These are phyloP conservation scores for Leccinum subrobustum DNA, from an alignment of 1,284 basidiomycete species.

Conservation along the genomic window DNA sequence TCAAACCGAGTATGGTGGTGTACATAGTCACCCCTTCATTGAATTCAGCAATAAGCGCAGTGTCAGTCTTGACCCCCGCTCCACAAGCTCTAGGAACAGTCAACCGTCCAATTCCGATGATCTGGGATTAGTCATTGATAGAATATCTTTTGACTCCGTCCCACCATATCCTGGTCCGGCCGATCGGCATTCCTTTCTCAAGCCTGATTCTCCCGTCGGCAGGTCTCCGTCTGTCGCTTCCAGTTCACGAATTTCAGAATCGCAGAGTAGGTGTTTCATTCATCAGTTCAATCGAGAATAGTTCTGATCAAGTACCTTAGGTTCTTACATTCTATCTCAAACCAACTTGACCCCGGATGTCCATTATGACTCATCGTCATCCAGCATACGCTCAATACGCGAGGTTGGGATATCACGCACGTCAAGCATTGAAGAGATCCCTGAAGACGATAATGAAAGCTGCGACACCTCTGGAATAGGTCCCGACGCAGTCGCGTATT, in stretches of 20 bases:
- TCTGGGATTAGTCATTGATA: neutral
- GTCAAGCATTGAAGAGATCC: constrained; percentile 39
- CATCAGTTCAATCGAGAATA: neutral
- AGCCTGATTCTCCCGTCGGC: neutral
- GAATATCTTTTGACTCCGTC: constrained; percentile 7
- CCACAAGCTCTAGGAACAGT: neutral
- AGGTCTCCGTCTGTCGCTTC: constrained; percentile 15
- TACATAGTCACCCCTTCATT: neutral
- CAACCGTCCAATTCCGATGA: constrained; percentile 6
- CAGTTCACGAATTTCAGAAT: constrained; percentile 12
- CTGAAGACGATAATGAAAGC: constrained; percentile 27
- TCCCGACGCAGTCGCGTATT: constrained; percentile 10
- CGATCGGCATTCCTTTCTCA: neutral
- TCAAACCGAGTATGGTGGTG: neutral
- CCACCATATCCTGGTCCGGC: constrained; percentile 17
- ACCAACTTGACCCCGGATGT: constrained; percentile 3
- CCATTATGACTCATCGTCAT: constrained; percentile 19
- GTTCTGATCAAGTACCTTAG: constrained; percentile 12
- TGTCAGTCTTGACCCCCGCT: constrained; percentile 15
- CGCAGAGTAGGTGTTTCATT: constrained; percentile 13
- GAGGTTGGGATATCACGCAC: constrained; percentile 31
- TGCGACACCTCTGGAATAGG: neutral
- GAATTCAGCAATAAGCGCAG: constrained; percentile 5
- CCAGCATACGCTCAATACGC: constrained; percentile 20
- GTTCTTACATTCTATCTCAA: constrained; percentile 5